Percentiles rank a stretch among this genome's conserved stretches.
Evolutionary conservation across 257 asterid species (phyloP).

Genomic region (Forsythia viridissima): DNA sequence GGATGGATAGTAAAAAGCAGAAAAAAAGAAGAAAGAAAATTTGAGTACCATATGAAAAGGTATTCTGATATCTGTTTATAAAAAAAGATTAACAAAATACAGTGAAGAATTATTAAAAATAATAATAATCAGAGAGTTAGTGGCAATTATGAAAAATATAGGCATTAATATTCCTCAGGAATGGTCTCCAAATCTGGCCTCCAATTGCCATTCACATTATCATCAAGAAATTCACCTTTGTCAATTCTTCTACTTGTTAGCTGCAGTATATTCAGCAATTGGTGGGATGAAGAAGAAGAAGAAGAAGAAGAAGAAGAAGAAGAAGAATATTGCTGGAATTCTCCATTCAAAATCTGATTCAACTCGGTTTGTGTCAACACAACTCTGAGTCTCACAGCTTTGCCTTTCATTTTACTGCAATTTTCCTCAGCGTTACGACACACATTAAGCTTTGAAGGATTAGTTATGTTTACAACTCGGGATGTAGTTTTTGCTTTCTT

Average conservation of each 20-base stretch:
- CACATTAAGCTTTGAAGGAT: neutral
- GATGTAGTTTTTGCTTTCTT: neutral
- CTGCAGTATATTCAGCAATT: conserved; percentile 17
- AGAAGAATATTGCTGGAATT: neutral
- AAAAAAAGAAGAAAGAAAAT: neutral
- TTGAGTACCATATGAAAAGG: neutral
- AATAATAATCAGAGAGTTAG: neutral
- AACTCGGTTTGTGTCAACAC: conserved; percentile 36
- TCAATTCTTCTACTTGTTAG: conserved; percentile 2
- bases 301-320: conserved; percentile 5
- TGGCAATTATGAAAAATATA: neutral
- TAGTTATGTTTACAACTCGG: neutral
- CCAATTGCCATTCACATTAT: conserved; percentile 12
- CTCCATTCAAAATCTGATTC: conserved; percentile 26
- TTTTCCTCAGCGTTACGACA: neutral
- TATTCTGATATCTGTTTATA: neutral
- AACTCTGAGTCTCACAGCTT: conserved; percentile 31
- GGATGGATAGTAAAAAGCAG: neutral
- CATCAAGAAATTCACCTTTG: neutral
- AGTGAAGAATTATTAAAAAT: neutral
- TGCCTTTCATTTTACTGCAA: conserved; percentile 6
- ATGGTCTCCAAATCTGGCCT: conserved; percentile 31
- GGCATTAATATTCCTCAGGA: conserved; percentile 22
- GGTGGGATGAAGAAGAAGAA: conserved; percentile 14
- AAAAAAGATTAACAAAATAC: neutral